Base-by-base conservation (phyloP, 83 land plant species). In the Picea mariana region DNA sequence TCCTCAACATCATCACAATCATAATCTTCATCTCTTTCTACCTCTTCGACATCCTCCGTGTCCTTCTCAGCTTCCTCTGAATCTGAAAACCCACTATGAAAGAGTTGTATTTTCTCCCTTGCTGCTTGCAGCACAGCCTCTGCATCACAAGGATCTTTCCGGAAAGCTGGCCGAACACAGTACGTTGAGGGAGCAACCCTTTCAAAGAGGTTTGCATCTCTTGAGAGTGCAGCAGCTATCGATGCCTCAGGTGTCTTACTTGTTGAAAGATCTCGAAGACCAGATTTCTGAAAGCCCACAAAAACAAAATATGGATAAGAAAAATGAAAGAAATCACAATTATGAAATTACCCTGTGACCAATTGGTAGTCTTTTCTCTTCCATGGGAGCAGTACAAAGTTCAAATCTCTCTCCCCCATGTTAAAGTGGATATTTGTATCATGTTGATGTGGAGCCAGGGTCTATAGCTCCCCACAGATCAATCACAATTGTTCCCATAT, bases 241-340 rank as follows among this genome's bases (percentile, higher is more conserved):
- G 99, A 98, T 78, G 99, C 99, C 87, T 98, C 99, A n/a, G 99
- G 99, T 44, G 99, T 94, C 89, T 93, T 98, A 84, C 97, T 98
- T 15, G 93, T 93, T 62, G 93, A 83, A 18, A 98, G 90, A 78
- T 98, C 99, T 24, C 99, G 91, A 64, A 98, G 91, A 44, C 99
- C 99, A 89, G 97, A 94, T 93, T 91, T 93, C 99, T 97, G 61
- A 24, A 52, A 12, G 17, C 8, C 38, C 80, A 38, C 75, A 81
- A 71, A 20, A 34, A 2, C 24, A 75, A 31, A 75, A 58, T 17
- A 47, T 52, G 62, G 49, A 71, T 27, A 4, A 58, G 66, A 52
- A 83, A 52, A 23, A 82, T 55, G 4, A 80, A 52, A 18, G 9
- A 80, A 65, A 21, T 9, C 58, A 3, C 58, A 52, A 44, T 44